Evolutionary conservation across 106 monocot genomes (phyloP).

Genomic region (Apostasia shenzhenica): DNA sequence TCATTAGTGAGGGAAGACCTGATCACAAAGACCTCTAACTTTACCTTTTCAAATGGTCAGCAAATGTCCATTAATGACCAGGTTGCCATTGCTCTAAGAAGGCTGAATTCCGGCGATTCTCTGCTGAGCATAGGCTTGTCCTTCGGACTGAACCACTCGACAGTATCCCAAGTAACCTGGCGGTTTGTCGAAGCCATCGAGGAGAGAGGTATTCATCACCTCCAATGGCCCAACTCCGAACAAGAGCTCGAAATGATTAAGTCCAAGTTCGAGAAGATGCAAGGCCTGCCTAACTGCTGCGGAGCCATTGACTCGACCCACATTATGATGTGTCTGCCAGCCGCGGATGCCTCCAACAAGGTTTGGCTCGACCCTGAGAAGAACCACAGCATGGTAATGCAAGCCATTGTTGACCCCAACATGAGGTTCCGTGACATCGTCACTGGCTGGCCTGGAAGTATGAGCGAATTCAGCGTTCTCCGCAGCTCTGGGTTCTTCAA

Average conservation of each 20-base stretch:
- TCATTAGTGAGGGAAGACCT: constrained; percentile 65
- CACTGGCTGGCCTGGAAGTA: constrained; percentile 88
- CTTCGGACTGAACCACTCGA: constrained; percentile 59
- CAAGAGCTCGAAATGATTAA: constrained; percentile 39
- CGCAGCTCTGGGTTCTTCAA: constrained; percentile 66
- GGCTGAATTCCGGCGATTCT: constrained; percentile 64
- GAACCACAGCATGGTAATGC: constrained; percentile 67
- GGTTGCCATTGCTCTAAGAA: constrained; percentile 63
- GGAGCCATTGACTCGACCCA: constrained; percentile 72
- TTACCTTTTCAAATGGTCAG: constrained; percentile 44
- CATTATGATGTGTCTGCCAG: constrained; percentile 62
- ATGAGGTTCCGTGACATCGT: constrained; percentile 65
- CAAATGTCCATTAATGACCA: constrained; percentile 46
- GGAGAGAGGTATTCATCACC: constrained; percentile 49
- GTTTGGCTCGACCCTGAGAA: constrained; percentile 61
- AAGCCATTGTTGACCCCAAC: constrained; percentile 43
- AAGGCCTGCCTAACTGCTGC: constrained; percentile 65
- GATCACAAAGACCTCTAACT: constrained; percentile 46
- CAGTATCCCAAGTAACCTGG: constrained; percentile 68
- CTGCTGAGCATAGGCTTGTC: constrained; percentile 36
- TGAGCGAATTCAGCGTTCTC: constrained; percentile 51
- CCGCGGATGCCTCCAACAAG: constrained; percentile 38
- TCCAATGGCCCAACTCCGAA: constrained; percentile 48
- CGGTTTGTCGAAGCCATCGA: constrained; percentile 67
- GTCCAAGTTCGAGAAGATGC: constrained; percentile 48